Evolutionary conservation across 768 basidiomycete species (phyloP).

Genomic region (Rhizopogon sp.): DNA sequence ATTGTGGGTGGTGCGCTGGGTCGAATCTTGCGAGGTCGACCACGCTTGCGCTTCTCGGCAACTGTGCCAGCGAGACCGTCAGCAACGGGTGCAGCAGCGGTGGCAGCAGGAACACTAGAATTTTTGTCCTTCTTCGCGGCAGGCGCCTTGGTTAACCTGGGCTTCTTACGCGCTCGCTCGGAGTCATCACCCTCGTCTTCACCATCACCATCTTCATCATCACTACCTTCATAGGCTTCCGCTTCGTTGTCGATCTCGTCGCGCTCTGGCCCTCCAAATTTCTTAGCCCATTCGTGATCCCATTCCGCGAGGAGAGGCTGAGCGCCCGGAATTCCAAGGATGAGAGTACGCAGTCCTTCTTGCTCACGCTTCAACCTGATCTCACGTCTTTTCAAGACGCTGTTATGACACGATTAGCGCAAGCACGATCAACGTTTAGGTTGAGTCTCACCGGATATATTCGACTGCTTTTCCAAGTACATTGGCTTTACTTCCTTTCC

Average conservation of each 20-base stretch:
- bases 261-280: conserved; percentile 74
- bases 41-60: conserved; percentile 80
- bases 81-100: conserved; percentile 20
- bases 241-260: conserved; percentile 61
- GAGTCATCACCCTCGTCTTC: conserved; percentile 34
- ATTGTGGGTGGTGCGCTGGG: conserved; percentile 37
- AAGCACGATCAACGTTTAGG: background rate
- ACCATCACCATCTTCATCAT: conserved; percentile 38
- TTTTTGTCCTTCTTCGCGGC: conserved; percentile 43
- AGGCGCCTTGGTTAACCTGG: conserved; percentile 38
- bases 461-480: conserved; percentile 88
- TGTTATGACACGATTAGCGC: conserved; percentile 18
- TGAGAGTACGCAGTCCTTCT: conserved; percentile 63
- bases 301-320: conserved; percentile 66
- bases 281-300: conserved; percentile 69
- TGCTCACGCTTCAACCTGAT: conserved; percentile 67
- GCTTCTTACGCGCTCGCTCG: conserved; percentile 57
- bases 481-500: conserved; percentile 88
- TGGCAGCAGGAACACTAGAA: conserved; percentile 26
- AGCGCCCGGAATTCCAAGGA: conserved; percentile 71
- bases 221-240: conserved; percentile 29
- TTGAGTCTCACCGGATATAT: conserved; percentile 58
- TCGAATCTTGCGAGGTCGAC: conserved; percentile 71
- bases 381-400: conserved; percentile 80
- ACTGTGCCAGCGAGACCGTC: conserved; percentile 27